phyloP scores from a whole-genome alignment of 2,329 filamentous ascomycete species.

The Alternaria triticimaculans region DNA sequence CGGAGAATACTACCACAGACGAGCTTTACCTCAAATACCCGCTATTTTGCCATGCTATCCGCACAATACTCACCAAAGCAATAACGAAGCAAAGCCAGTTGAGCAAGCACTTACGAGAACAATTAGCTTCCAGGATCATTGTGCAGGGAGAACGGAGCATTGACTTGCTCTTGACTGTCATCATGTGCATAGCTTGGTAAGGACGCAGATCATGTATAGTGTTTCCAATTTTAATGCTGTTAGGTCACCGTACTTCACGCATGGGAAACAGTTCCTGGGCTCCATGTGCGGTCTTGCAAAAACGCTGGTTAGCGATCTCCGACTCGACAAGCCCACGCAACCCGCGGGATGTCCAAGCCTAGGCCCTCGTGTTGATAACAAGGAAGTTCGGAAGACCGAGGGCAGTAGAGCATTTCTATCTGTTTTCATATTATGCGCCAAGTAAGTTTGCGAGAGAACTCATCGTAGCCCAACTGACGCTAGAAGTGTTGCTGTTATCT shows the following conservation, averaged over 20 bases:
- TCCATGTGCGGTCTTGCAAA: slow-evolving; percentile 19
- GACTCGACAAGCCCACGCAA: slow-evolving; percentile 21
- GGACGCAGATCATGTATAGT: not conserved
- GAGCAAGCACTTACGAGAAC: slow-evolving; percentile 21
- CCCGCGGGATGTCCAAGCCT: slow-evolving; percentile 14
- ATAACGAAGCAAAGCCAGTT: slow-evolving; percentile 17
- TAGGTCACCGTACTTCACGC: slow-evolving; percentile 25
- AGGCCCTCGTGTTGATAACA: slow-evolving; percentile 3
- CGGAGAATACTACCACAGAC: slow-evolving; percentile 6
- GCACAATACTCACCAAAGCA: slow-evolving; percentile 23
- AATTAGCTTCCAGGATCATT: slow-evolving; percentile 25
- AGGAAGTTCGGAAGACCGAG: slow-evolving; percentile 51
- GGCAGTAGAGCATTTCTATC: slow-evolving; percentile 59
- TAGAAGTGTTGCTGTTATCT: slow-evolving; percentile 26
- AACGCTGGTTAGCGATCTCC: slow-evolving; percentile 27
- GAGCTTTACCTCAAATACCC: slow-evolving; percentile 16
- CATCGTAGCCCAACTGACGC: not conserved
- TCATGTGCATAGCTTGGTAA: slow-evolving; percentile 32
- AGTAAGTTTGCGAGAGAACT: slow-evolving; percentile 29
- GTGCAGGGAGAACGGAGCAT: slow-evolving; percentile 31
- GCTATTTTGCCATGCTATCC: slow-evolving; percentile 22
- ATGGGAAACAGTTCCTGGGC: slow-evolving; percentile 28
- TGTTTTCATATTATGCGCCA: slow-evolving; percentile 55
- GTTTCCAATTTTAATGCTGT: not conserved
- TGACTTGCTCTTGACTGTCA: slow-evolving; percentile 27